Base-by-base conservation (phyloP, 2,329 filamentous ascomycete genomes). In the Alternaria ventricosa region DNA sequence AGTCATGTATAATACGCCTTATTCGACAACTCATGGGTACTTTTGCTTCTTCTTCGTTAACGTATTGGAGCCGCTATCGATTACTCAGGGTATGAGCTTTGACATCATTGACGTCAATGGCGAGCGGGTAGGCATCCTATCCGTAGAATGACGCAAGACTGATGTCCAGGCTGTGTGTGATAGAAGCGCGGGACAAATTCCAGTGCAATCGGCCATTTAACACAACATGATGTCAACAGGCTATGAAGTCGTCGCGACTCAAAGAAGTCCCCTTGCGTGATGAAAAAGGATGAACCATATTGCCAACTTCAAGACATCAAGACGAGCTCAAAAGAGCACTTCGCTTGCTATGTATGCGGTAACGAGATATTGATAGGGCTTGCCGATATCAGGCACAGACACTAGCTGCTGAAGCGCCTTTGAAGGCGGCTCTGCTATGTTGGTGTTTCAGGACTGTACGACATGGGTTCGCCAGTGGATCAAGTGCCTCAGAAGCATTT, bases 371-470 rank as follows among this genome's bases (percentile, higher is more conserved):
- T 22, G 36, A 9, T 7, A 41, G 30, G 45, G 27, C 45, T 20
- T 27, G 20, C 28, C 20, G 3, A 43, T 15, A 25, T 41, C 20
- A 45, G 41, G 43, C 55, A 49, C 49, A 22, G 47, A 53, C 18
- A 13, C 46, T 33, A 5, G 3, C 12, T n/a, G 30, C 6, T 56
- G 61, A 60, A 49, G 64, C 58, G 63, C 60, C 25, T 54, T 46
- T 46, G 54, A 45, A 53, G 60, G 68, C 65, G 64, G 67, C 61
- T 70, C 64, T 65, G 57, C 61, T 36, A 58, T 60, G 64, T 63
- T 63, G 56, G 51, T 72, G 71, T 74, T 74, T 72, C 71, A 74
- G 44, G 30, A 58, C 62, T 63, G 61, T 56, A 51, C 62, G 49
- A 55, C 57, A 47, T 57, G 43, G 41, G 46, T 45, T 25, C 49